phyloP scores from a whole-genome alignment of 305 asterid genomes.

The Fraxinus baroniana region DNA sequence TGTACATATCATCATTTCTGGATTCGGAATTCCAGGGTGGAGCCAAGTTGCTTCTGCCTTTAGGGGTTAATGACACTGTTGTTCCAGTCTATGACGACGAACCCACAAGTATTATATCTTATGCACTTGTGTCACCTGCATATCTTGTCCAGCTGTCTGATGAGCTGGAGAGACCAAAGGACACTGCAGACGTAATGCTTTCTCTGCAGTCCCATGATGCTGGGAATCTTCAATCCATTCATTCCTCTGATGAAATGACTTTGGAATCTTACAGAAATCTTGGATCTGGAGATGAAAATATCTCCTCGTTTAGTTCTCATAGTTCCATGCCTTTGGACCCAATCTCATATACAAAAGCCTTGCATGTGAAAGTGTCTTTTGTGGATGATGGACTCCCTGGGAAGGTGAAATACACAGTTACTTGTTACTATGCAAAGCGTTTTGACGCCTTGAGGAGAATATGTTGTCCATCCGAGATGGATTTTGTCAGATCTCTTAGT shows the following conservation, averaged over 20 bases:
- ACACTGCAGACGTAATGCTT: slow-evolving; percentile 36
- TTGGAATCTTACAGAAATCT: slow-evolving; percentile 60
- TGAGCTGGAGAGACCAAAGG: slow-evolving; percentile 59
- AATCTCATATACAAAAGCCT: slow-evolving; percentile 45
- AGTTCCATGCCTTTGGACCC: slow-evolving; percentile 61
- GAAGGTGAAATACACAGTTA: slow-evolving; percentile 72
- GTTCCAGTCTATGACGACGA: slow-evolving; percentile 90
- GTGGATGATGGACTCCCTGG: slow-evolving; percentile 62
- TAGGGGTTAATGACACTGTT: slow-evolving; percentile 69
- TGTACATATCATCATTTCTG: slow-evolving; percentile 67
- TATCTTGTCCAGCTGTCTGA: slow-evolving; percentile 56
- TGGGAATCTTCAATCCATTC: slow-evolving; percentile 46
- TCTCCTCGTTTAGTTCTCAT: slow-evolving; percentile 49
- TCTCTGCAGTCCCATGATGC: slow-evolving; percentile 50
- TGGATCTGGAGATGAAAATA: slow-evolving; percentile 69
- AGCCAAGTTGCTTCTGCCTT: slow-evolving; percentile 63
- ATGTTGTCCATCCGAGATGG: slow-evolving; percentile 84
- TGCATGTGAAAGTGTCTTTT: slow-evolving; percentile 72
- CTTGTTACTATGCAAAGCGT: slow-evolving; percentile 80
- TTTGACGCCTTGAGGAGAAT: slow-evolving; percentile 85
- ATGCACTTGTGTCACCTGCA: slow-evolving; percentile 65
- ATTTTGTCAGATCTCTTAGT: slow-evolving; percentile 81
- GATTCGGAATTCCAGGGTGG: slow-evolving; percentile 72
- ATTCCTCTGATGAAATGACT: slow-evolving; percentile 57
- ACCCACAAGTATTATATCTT: slow-evolving; percentile 86